These are phyloP conservation scores for Guadua angustifolia DNA, from an alignment of 176 grass and related monocot genomes.

Conservation along the genomic window DNA sequence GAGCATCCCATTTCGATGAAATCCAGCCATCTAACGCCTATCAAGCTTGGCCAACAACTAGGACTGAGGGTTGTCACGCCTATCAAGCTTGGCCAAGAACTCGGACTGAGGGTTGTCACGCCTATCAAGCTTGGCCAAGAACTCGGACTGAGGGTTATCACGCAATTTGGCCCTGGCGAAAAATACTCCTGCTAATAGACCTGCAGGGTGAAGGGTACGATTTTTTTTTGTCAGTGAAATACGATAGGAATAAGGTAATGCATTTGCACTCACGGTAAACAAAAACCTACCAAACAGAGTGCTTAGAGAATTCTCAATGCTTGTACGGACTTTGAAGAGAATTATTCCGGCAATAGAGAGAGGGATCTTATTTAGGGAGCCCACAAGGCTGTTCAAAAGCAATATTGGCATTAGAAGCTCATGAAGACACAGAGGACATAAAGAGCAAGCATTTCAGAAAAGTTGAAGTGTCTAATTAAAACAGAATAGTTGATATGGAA, in stretches of 20 bases:
- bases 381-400: conserved; percentile 71
- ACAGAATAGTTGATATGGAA: neutral
- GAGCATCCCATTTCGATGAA: neutral
- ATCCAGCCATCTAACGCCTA: conserved; percentile 23
- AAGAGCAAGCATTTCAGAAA: neutral
- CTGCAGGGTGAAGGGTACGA: conserved; percentile 36
- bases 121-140: conserved; percentile 8
- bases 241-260: neutral
- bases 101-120: conserved; percentile 50
- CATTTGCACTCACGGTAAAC: neutral
- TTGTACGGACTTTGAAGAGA: conserved; percentile 85
- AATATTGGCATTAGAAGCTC: conserved; percentile 28
- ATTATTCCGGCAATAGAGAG: conserved; percentile 81
- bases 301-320: conserved; percentile 78
- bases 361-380: conserved; percentile 95
- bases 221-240: neutral
- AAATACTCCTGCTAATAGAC: conserved; percentile 83
- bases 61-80: conserved; percentile 47
- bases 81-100: no score
- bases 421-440: neutral
- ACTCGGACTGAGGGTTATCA: conserved; percentile 49
- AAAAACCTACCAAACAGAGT: conserved; percentile 78
- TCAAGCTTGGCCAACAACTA: conserved; percentile 35
- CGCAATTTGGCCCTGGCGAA: conserved; percentile 84
- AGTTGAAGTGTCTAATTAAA: neutral